These are phyloP conservation scores for Fusarium sp. DNA, from an alignment of 2,329 filamentous ascomycete species.

Conservation along the genomic window DNA sequence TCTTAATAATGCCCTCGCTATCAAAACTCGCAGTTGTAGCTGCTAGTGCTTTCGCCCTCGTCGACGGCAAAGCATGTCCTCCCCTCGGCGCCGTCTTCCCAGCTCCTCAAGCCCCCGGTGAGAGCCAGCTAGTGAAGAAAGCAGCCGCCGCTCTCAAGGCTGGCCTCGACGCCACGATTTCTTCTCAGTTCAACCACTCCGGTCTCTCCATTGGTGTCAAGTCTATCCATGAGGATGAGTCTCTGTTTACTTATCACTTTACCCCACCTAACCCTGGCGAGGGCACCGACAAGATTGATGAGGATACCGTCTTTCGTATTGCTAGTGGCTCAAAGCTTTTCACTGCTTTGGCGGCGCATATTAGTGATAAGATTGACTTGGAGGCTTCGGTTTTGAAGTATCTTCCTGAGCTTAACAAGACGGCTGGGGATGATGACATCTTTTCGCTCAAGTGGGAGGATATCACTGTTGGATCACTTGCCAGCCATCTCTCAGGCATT, in stretches of 20 bases:
- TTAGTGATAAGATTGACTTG: conserved; percentile 46
- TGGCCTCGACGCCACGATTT: conserved; percentile 43
- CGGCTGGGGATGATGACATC: conserved; percentile 43
- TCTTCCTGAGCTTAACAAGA: conserved; percentile 52
- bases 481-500: conserved; percentile 59
- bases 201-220: conserved; percentile 54
- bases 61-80: conserved; percentile 52
- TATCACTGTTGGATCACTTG: conserved; percentile 58
- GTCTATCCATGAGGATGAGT: conserved; percentile 53
- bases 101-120: conserved; percentile 49
- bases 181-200: conserved; percentile 45
- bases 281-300: conserved; percentile 42
- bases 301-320: conserved; percentile 50
- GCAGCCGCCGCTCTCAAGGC: conserved; percentile 41
- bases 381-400: conserved; percentile 59
- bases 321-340: conserved; percentile 52
- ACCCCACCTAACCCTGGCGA: conserved; percentile 49
- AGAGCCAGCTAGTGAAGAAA: conserved; percentile 44
- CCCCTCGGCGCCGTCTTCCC: conserved; percentile 56
- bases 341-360: conserved; percentile 47
- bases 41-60: conserved; percentile 18
- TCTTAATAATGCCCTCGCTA: conserved; percentile 29
- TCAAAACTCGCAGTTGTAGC: conserved; percentile 27
- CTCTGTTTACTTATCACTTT: conserved; percentile 54
- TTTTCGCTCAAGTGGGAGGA: conserved; percentile 57